Conservation (phyloP, 441 rosid genomes). For the Jatropha multifida region DNA sequence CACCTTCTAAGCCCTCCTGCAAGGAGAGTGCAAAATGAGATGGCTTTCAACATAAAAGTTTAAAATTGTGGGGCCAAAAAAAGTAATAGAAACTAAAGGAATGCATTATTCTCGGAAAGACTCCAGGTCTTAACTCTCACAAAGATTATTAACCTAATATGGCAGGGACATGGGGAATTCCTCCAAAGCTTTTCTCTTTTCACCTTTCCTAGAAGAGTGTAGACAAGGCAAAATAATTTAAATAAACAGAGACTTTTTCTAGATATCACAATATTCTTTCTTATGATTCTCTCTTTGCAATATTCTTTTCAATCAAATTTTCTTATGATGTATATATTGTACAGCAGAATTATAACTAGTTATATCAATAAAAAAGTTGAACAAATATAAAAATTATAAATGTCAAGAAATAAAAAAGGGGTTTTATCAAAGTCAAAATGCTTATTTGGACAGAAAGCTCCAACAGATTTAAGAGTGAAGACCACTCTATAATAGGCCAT, state of each 20-base stretch:
- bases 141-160: neutral
- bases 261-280: neutral
- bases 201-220: neutral
- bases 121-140: neutral
- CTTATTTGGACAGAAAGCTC: conserved; percentile 14
- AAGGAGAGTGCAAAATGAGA: conserved; percentile 17
- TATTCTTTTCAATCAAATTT: neutral
- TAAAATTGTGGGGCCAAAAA: neutral
- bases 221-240: neutral
- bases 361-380: neutral
- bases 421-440: neutral
- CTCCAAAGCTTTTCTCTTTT: neutral
- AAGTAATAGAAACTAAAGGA: conserved; percentile 7
- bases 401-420: neutral
- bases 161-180: neutral
- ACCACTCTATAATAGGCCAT: neutral
- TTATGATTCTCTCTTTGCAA: too few species aligned
- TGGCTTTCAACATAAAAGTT: conserved; percentile 13
- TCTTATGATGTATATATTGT: neutral
- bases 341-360: conserved; percentile 4
- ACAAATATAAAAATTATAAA: neutral
- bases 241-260: neutral
- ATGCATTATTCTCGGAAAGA: neutral
- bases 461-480: neutral
- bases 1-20: conserved; percentile 88